These are phyloP conservation scores for Neospora caninum DNA, from an alignment of 169 alveolate species.

Conservation along the genomic window DNA sequence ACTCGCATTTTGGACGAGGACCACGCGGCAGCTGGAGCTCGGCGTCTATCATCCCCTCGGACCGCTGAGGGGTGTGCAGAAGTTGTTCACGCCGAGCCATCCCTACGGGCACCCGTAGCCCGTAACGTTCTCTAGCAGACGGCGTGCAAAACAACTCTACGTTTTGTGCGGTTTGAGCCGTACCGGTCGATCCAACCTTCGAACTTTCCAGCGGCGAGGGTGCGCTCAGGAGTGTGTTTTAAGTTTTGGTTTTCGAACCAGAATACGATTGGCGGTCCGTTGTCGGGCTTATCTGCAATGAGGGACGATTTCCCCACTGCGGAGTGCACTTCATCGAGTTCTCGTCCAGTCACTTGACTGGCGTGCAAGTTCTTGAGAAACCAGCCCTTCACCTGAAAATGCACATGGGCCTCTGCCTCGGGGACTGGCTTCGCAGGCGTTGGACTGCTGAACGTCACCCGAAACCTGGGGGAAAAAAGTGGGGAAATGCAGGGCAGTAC, in stretches of 20 bases:
- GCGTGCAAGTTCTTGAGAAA: not conserved
- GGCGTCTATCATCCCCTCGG: no score
- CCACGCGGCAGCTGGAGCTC: no score
- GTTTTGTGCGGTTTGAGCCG: not conserved
- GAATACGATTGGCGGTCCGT: not conserved
- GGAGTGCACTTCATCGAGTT: not conserved
- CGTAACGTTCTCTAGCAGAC: no score
- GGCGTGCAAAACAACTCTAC: no score
- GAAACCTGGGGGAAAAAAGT: constrained; percentile 21
- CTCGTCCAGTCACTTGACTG: constrained; percentile 5
- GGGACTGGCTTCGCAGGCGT: constrained; percentile 66
- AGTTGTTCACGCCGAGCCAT: no score
- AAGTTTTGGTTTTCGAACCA: constrained; percentile 56
- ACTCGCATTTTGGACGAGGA: no score
- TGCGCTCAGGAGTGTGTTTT: constrained; percentile 37
- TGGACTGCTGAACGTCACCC: constrained; percentile 64
- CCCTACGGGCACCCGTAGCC: no score
- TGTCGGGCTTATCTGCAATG: not conserved
- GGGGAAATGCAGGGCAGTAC: not conserved
- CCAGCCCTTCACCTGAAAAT: constrained; percentile 16
- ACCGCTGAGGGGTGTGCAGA: no score
- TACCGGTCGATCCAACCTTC: constrained; percentile 67
- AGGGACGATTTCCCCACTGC: not conserved
- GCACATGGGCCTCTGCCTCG: constrained; percentile 67
- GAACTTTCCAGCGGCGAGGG: constrained; percentile 51